Percentiles rank a stretch among this genome's conserved stretches.
These are phyloP conservation scores for Boletus tomentosulus DNA, from an alignment of 768 basidiomycete genomes.

Conservation along the genomic window DNA sequence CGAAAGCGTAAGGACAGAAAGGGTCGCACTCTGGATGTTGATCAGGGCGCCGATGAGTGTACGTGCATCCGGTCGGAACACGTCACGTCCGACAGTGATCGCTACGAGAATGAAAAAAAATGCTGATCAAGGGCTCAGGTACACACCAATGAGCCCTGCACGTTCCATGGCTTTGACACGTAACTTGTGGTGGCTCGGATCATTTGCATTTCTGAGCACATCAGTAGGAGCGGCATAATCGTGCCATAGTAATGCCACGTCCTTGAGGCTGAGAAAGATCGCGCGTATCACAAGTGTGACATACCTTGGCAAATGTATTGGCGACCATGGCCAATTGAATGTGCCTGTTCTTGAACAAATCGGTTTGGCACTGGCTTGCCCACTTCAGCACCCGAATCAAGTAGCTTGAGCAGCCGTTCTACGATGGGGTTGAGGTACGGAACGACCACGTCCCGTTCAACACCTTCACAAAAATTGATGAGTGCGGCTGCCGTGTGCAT, in stretches of 20 bases:
- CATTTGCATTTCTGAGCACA: constrained; percentile 69
- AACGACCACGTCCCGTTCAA: constrained; percentile 64
- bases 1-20: not conserved
- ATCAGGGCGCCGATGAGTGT: constrained; percentile 71
- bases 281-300: not conserved
- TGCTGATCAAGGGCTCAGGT: not conserved
- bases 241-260: constrained; percentile 64
- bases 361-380: constrained; percentile 39
- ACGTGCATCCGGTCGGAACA: constrained; percentile 71
- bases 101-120: constrained; percentile 40
- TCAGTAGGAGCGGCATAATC: constrained; percentile 81
- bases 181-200: constrained; percentile 60
- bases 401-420: constrained; percentile 52
- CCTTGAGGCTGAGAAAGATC: not conserved
- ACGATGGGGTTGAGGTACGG: constrained; percentile 82
- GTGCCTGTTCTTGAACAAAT: constrained; percentile 88
- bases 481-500: constrained; percentile 84
- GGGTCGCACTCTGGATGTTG: constrained; percentile 64
- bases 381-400: constrained; percentile 49
- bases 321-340: constrained; percentile 84
- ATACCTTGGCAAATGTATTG: constrained; percentile 73
- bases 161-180: constrained; percentile 89
- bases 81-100: constrained; percentile 79
- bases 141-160: constrained; percentile 76
- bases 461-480: constrained; percentile 90